These are phyloP conservation scores for Onygenales sp. DNA, from an alignment of 2,329 filamentous ascomycete genomes.

Conservation along the genomic window DNA sequence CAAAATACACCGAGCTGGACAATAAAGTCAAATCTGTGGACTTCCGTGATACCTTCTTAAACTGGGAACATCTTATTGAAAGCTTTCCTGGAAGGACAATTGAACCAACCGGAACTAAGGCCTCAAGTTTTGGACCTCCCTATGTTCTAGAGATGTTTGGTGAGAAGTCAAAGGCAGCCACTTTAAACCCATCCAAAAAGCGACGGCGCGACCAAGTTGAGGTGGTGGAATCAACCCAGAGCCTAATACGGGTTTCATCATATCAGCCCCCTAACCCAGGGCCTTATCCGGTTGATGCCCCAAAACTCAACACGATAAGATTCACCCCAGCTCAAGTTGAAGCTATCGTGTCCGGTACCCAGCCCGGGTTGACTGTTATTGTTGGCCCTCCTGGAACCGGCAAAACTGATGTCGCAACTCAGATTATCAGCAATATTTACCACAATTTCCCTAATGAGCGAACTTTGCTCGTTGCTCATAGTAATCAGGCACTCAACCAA, in stretches of 20 bases:
- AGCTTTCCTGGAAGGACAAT: slow-evolving; percentile 81
- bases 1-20: slow-evolving; percentile 72
- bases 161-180: slow-evolving; percentile 41
- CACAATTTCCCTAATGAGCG: slow-evolving; percentile 93
- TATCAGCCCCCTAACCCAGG: slow-evolving; percentile 84
- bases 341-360: slow-evolving; percentile 85
- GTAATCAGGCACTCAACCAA: slow-evolving; percentile 95
- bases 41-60: slow-evolving; percentile 86
- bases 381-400: slow-evolving; percentile 94
- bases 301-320: slow-evolving; percentile 70
- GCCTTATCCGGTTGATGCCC: slow-evolving; percentile 76
- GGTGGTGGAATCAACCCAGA: slow-evolving; percentile 51
- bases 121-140: slow-evolving; percentile 71
- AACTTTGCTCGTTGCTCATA: slow-evolving; percentile 87
- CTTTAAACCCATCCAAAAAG: slow-evolving; percentile 68
- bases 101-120: slow-evolving; percentile 63
- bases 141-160: slow-evolving; percentile 68
- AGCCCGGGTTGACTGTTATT: slow-evolving; percentile 86
- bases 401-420: slow-evolving; percentile 97
- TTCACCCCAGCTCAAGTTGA: slow-evolving; percentile 90
- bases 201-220: slow-evolving; percentile 69
- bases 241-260: slow-evolving; percentile 72
- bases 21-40: slow-evolving; percentile 73
- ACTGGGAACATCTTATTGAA: slow-evolving; percentile 90
- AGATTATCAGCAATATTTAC: slow-evolving; percentile 98